Evolutionary conservation across 2,329 filamentous ascomycete species (phyloP).

Genomic region (Fusarium lyarnte): DNA sequence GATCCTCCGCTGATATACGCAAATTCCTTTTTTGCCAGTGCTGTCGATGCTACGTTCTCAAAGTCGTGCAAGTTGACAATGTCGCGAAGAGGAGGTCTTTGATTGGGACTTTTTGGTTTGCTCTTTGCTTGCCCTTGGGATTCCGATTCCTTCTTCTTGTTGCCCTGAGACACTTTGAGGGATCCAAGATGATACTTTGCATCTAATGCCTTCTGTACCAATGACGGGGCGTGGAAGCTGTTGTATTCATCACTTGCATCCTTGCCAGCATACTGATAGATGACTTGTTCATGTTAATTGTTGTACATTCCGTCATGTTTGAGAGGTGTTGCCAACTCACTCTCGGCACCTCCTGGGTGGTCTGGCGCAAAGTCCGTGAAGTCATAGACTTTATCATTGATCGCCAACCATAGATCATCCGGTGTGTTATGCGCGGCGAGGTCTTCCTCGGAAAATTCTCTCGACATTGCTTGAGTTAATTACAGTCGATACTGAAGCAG

Average conservation of each 20-base stretch:
- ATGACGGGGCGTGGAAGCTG: slow-evolving; percentile 31
- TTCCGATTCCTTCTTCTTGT: fast-evolving
- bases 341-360: slow-evolving; percentile 37
- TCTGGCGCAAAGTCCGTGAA: slow-evolving; percentile 40
- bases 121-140: fast-evolving
- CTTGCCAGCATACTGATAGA: slow-evolving; percentile 38
- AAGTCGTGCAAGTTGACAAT: slow-evolving; percentile 44
- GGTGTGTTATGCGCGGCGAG: slow-evolving; percentile 57
- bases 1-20: slow-evolving; percentile 40
- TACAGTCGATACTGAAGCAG: fast-evolving
- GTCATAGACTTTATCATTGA: slow-evolving; percentile 74
- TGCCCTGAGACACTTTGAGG: neutral
- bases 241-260: slow-evolving; percentile 42
- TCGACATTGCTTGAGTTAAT: neutral
- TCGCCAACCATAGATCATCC: slow-evolving; percentile 70
- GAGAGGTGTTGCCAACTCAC: neutral
- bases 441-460: slow-evolving; percentile 52
- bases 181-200: neutral
- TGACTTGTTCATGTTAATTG: slow-evolving; percentile 21
- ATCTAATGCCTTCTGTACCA: slow-evolving; percentile 34
- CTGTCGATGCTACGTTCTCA: slow-evolving; percentile 26
- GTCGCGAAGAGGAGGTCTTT: neutral
- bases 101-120: no score
- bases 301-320: fast-evolving
- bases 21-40: slow-evolving; percentile 32